A percentile compares a stretch with the other conserved stretches of the same genome.
Evolutionary conservation across 2,329 filamentous ascomycete genomes (phyloP).

Genomic region (Monilinia vaccinii-corymbosi): DNA sequence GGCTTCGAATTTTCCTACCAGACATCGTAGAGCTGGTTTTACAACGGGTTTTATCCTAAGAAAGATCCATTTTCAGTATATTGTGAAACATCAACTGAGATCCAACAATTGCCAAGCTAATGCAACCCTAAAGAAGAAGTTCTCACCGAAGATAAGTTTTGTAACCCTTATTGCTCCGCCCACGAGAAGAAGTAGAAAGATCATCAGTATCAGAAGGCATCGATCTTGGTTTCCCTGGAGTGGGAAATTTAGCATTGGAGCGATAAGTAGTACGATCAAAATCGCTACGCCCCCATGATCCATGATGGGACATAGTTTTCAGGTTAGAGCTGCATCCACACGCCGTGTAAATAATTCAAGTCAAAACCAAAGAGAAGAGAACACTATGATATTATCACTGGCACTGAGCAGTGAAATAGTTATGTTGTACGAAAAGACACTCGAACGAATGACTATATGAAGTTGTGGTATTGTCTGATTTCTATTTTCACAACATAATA

Average conservation of each 20-base stretch:
- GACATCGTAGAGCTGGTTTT: slow-evolving; percentile 16
- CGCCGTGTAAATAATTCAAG: neutral
- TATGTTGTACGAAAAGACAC: neutral
- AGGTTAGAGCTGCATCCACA: neutral
- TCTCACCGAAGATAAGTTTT: neutral
- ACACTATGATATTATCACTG: neutral
- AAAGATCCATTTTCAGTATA: neutral
- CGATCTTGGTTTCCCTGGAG: neutral
- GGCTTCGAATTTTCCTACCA: slow-evolving; percentile 26
- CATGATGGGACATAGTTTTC: slow-evolving; percentile 4
- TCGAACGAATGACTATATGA: neutral
- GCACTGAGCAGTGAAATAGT: neutral
- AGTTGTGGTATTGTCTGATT: neutral
- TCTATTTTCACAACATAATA: neutral
- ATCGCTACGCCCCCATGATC: neutral
- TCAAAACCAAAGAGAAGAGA: neutral
- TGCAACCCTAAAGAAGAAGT: neutral
- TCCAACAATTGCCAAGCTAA: neutral
- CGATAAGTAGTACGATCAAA: neutral
- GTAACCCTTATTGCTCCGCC: neutral
- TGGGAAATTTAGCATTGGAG: neutral
- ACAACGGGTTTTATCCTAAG: neutral
- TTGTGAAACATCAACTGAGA: too few relatives aligned
- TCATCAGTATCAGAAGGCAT: neutral
- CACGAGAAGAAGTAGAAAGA: neutral